phyloP scores from a whole-genome alignment of 495 filamentous ascomycete genomes.

The Lepidopterella palustris region DNA sequence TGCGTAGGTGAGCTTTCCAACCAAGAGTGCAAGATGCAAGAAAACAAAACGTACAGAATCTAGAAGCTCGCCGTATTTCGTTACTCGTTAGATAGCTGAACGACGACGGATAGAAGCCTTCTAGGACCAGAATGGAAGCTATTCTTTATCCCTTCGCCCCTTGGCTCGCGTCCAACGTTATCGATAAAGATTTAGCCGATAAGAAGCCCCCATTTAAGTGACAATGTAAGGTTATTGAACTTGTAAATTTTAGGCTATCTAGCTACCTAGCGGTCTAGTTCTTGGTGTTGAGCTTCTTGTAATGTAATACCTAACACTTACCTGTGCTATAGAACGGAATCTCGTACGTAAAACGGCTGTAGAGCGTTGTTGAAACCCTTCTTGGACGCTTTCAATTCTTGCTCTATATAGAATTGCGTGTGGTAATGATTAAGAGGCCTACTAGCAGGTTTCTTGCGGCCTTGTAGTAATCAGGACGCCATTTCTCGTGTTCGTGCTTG shows the following conservation, averaged over 20 bases:
- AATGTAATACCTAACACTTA: not conserved
- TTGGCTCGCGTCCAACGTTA: not conserved
- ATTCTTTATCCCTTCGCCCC: not conserved
- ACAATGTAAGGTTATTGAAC: not conserved
- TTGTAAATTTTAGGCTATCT: not conserved
- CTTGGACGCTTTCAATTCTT: not conserved
- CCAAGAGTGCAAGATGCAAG: too few relatives aligned
- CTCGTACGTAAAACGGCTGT: not conserved
- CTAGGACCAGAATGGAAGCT: too few relatives aligned
- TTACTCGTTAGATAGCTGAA: too few relatives aligned
- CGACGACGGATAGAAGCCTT: too few relatives aligned
- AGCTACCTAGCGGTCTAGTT: not conserved
- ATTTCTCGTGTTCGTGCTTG: too few relatives aligned
- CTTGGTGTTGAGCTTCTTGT: not conserved
- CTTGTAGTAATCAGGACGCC: too few relatives aligned
- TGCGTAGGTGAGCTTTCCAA: too few relatives aligned
- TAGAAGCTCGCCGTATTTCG: too few relatives aligned
- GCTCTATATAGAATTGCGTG: not conserved
- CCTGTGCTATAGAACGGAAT: not conserved
- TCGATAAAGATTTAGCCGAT: not conserved
- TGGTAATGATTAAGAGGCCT: not conserved
- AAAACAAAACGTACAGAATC: too few relatives aligned
- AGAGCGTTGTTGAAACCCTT: not conserved
- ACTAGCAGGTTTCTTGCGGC: not conserved
- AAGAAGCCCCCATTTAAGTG: not conserved